Evolutionary conservation across 2,329 filamentous ascomycete genomes (phyloP).

Genomic region (Pyrenochaeta sp.): DNA sequence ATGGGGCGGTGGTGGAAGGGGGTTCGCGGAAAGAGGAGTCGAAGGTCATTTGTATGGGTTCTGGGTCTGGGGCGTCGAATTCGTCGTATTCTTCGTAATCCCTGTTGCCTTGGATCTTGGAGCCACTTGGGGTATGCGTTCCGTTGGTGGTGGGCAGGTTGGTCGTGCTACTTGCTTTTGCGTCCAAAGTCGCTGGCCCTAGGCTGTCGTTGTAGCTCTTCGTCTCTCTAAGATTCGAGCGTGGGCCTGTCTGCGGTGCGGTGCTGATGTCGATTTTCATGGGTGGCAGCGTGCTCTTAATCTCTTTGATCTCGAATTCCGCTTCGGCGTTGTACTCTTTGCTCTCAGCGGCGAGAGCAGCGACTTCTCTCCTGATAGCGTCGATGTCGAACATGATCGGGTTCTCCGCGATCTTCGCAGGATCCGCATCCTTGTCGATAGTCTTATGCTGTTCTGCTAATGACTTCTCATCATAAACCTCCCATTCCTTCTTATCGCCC

Average conservation of each 20-base stretch:
- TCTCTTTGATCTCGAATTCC: conserved; percentile 73
- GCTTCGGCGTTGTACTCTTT: conserved; percentile 37
- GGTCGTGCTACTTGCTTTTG: conserved; percentile 22
- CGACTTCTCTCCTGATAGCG: conserved; percentile 75
- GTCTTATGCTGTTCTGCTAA: conserved; percentile 14
- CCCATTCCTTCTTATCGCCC: conserved; percentile 86
- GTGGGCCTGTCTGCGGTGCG: conserved; percentile 23
- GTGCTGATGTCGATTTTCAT: conserved; percentile 73
- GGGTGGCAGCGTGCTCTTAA: conserved; percentile 86
- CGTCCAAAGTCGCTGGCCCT: conserved; percentile 15
- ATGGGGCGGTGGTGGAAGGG: conserved; percentile 10
- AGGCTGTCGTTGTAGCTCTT: conserved; percentile 54
- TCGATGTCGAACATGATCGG: conserved; percentile 92
- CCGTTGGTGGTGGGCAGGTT: conserved; percentile 32
- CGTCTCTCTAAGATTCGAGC: conserved; percentile 48
- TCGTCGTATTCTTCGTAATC: conserved; percentile 49
- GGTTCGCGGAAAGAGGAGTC: conserved; percentile 49
- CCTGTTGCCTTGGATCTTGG: conserved; percentile 8
- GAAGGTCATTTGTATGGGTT: conserved; percentile 54
- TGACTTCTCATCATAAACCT: conserved; percentile 80
- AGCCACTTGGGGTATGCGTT: conserved; percentile 15
- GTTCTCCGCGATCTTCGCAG: conserved; percentile 62
- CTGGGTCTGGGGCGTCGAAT: conserved; percentile 36
- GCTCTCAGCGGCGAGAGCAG: conserved; percentile 78
- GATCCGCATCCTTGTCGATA: conserved; percentile 53